Percentiles rank a stretch among this genome's conserved stretches.
These are phyloP conservation scores for Hirschfeldia incana DNA, from an alignment of 345 rosid species.

Conservation along the genomic window DNA sequence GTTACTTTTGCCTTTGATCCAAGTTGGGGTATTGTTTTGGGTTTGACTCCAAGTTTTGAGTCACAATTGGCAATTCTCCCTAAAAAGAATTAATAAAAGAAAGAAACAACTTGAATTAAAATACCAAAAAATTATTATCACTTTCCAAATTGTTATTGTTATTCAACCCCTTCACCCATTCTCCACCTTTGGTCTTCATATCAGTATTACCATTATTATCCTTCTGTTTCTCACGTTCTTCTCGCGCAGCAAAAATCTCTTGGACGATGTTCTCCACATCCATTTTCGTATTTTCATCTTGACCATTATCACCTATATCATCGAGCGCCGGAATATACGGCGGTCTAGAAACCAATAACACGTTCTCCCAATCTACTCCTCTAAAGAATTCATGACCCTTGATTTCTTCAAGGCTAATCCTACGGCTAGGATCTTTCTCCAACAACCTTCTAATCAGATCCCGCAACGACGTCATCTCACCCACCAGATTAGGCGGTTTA, in stretches of 20 bases:
- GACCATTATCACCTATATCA: constrained; percentile 21
- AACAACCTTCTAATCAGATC: constrained; percentile 61
- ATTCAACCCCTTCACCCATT: constrained; percentile 36
- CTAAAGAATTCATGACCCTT: constrained; percentile 70
- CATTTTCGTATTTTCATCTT: constrained; percentile 26
- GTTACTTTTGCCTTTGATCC: too few species aligned
- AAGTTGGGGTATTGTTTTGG: too few species aligned
- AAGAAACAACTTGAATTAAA: constrained; percentile 9
- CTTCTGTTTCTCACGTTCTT: constrained; percentile 15
- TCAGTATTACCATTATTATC: neutral
- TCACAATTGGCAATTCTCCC: too few species aligned
- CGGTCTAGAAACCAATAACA: constrained; percentile 56
- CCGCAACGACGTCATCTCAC: constrained; percentile 71
- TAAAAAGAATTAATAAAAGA: neutral
- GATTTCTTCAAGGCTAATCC: constrained; percentile 59
- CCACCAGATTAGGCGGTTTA: constrained; percentile 56
- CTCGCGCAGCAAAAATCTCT: constrained; percentile 42
- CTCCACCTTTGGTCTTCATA: constrained; percentile 2
- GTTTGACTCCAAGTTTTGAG: too few species aligned
- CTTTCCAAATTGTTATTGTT: constrained; percentile 17
- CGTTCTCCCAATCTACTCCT: constrained; percentile 61
- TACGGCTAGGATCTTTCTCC: constrained; percentile 63
- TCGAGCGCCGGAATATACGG: constrained; percentile 60
- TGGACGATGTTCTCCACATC: constrained; percentile 73
- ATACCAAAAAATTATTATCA: constrained; percentile 30